Conservation (phyloP, 108 stramenopile species). For the Skeletonema potamos region DNA sequence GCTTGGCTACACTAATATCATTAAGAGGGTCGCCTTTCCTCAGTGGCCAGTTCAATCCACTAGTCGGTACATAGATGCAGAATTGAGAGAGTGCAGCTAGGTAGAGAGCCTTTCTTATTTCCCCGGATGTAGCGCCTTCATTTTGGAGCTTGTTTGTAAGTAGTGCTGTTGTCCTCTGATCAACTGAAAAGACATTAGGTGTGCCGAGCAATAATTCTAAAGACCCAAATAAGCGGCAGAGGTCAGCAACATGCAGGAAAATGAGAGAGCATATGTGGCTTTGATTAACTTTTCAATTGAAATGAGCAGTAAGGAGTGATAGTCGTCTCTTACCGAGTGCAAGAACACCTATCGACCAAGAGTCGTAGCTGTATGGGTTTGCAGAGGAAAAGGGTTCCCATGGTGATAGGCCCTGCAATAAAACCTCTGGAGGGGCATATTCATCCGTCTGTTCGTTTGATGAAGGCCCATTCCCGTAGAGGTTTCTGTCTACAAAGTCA, state of each 20-base stretch:
- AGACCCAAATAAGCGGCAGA: constrained; percentile 18
- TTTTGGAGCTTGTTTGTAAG: constrained; percentile 69
- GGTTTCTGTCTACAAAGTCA: constrained; percentile 52
- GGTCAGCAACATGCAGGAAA: not conserved
- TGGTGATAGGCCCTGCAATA: constrained; percentile 26
- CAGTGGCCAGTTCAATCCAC: constrained; percentile 61
- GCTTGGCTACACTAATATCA: constrained; percentile 42
- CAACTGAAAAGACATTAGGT: constrained; percentile 92
- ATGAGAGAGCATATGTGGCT: not conserved
- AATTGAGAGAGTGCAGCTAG: constrained; percentile 83
- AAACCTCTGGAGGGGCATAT: constrained; percentile 81
- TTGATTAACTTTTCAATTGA: not conserved
- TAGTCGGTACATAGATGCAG: constrained; percentile 75
- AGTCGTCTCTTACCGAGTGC: constrained; percentile 42
- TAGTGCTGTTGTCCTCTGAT: constrained; percentile 88
- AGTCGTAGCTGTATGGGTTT: constrained; percentile 76
- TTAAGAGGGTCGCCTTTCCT: constrained; percentile 73
- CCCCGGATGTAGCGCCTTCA: constrained; percentile 60
- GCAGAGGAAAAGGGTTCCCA: constrained; percentile 61
- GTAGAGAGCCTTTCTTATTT: constrained; percentile 69
- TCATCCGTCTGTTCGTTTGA: constrained; percentile 74
- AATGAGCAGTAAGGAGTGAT: constrained; percentile 44
- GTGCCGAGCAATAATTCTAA: constrained; percentile 89
- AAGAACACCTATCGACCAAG: constrained; percentile 87
- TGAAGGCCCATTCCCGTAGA: constrained; percentile 74